Conservation (phyloP, 2,329 filamentous ascomycete species). For the Fusarium napiforme region DNA sequence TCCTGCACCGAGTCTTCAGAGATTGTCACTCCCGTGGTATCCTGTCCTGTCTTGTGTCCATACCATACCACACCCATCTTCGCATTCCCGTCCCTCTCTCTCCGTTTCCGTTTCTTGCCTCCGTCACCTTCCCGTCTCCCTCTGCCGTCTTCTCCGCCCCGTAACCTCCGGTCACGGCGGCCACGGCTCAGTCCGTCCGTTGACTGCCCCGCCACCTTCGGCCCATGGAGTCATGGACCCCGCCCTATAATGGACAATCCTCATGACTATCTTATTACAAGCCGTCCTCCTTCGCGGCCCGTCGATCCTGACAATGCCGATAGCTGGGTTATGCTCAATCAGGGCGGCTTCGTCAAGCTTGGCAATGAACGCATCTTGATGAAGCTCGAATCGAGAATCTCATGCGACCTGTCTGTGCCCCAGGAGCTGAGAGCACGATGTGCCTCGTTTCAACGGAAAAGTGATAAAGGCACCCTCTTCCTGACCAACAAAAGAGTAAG, state of each 20-base stretch:
- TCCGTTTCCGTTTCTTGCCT: conserved; percentile 32
- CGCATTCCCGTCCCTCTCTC: conserved; percentile 10
- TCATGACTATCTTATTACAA: conserved; percentile 55
- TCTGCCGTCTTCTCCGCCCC: conserved; percentile 33
- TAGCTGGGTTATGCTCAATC: conserved; percentile 92
- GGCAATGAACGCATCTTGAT: conserved; percentile 85
- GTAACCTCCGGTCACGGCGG: conserved; percentile 35
- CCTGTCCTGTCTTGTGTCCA: conserved; percentile 18
- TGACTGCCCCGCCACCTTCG: conserved; percentile 43
- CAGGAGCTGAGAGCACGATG: conserved; percentile 70
- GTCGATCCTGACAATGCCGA: conserved; percentile 65
- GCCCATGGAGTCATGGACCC: conserved; percentile 51
- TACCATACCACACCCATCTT: conserved; percentile 24
- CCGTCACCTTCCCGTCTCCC: conserved; percentile 22
- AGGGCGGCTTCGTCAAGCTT: conserved; percentile 82
- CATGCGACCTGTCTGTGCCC: conserved; percentile 77
- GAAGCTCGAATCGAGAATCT: conserved; percentile 82
- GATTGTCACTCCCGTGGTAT: conserved; percentile 16
- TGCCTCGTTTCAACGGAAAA: conserved; percentile 74
- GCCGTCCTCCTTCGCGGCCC: conserved; percentile 47
- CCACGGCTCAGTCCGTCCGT: conserved; percentile 42
- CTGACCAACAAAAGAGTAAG: conserved; percentile 87
- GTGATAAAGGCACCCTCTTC: conserved; percentile 79
- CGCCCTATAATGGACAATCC: conserved; percentile 54
- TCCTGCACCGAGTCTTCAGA: conserved; percentile 18